A percentile compares a stretch with the other conserved stretches of the same genome.
Conservation (phyloP, 2,329 filamentous ascomycete species). For the Xylogone sp. region DNA sequence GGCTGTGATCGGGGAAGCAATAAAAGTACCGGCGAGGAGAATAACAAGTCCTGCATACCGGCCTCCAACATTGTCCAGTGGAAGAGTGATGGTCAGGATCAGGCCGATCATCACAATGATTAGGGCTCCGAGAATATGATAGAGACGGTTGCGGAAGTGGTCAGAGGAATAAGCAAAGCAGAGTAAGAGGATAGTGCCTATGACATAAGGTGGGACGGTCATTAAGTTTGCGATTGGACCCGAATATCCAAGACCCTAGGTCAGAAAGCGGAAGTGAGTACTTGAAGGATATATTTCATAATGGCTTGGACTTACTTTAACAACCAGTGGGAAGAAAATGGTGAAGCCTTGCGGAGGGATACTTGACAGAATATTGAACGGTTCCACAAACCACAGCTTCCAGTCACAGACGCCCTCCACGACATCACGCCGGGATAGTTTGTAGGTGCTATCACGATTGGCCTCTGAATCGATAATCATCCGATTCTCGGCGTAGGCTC, state of each 20-base stretch:
- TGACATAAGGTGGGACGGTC: slow-evolving; percentile 48
- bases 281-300: slow-evolving; percentile 24
- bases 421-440: slow-evolving; percentile 1
- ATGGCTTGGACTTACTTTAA: not conserved
- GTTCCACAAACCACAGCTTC: slow-evolving; percentile 1
- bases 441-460: not conserved
- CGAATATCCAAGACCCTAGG: slow-evolving; percentile 47
- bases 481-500: slow-evolving; percentile 5
- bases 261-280: slow-evolving; percentile 35
- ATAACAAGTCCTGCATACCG: not conserved
- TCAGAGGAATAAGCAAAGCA: not conserved
- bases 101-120: not conserved
- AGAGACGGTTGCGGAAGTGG: not conserved
- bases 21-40: not conserved
- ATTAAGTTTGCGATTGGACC: slow-evolving; percentile 42
- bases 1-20: not conserved
- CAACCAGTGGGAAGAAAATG: slow-evolving; percentile 11
- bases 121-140: not conserved
- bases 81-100: not conserved
- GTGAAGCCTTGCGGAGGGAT: slow-evolving; percentile 15
- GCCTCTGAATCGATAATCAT: not conserved
- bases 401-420: slow-evolving; percentile 10
- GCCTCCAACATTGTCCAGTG: not conserved
- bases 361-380: slow-evolving; percentile 3
- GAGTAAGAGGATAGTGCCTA: slow-evolving; percentile 38